These are phyloP conservation scores for Alectoria sarmentosa DNA, from an alignment of 495 filamentous ascomycete species.

Conservation along the genomic window DNA sequence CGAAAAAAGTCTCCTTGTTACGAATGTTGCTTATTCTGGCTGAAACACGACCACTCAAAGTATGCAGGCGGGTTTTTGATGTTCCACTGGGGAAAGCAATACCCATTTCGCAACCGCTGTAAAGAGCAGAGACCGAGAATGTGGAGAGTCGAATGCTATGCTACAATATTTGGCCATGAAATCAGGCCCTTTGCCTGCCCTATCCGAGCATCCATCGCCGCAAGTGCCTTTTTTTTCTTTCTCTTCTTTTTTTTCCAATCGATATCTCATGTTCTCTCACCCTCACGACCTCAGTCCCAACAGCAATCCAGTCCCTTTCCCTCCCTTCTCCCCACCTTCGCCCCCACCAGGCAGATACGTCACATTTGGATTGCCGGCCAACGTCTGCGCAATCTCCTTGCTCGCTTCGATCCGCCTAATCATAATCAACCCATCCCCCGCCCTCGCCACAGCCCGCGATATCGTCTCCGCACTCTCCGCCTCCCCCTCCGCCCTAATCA, in stretches of 20 bases:
- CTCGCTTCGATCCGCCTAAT: constrained; percentile 96
- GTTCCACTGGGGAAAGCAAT: too few relatives aligned
- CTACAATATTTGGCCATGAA: constrained; percentile 14
- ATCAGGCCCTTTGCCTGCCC: not conserved
- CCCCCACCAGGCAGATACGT: constrained; percentile 83
- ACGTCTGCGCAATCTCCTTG: constrained; percentile 87
- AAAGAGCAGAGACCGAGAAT: not conserved
- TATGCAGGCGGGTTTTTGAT: not conserved
- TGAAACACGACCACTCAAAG: not conserved
- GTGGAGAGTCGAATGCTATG: constrained; percentile 18
- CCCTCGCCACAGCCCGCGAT: constrained; percentile 81
- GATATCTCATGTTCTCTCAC: not conserved
- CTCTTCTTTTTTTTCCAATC: not conserved
- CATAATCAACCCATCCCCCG: constrained; percentile 85
- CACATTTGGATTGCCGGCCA: constrained; percentile 89
- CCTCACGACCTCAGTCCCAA: constrained; percentile 48
- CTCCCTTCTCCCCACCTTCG: constrained; percentile 50
- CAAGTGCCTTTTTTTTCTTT: too few relatives aligned
- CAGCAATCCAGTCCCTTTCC: constrained; percentile 55
- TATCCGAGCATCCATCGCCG: not conserved
- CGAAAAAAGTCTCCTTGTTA: not conserved
- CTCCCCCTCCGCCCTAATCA: constrained; percentile 96
- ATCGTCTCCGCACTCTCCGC: constrained; percentile 95
- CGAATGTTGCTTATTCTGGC: not conserved
- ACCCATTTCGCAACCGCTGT: not conserved